These are phyloP conservation scores for Wallacemonas sp. DNA, from an alignment of 208 protist species.

Conservation along the genomic window DNA sequence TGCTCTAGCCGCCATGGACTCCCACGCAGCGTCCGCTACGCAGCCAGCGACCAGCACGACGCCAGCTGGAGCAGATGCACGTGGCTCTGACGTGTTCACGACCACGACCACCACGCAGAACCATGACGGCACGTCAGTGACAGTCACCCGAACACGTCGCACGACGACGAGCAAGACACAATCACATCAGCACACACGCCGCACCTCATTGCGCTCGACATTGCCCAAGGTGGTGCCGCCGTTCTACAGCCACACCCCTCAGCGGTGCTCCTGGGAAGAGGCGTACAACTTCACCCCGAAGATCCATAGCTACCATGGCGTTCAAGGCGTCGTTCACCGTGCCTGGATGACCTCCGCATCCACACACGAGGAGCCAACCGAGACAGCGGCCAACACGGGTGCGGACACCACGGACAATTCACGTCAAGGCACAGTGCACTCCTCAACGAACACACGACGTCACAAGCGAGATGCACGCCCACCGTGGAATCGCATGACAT, in stretches of 20 bases:
- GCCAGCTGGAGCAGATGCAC: too few relatives aligned
- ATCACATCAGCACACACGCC: not conserved
- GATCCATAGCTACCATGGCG: constrained; percentile 34
- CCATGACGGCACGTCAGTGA: too few relatives aligned
- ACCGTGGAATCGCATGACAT: not conserved
- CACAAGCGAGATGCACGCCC: too few relatives aligned
- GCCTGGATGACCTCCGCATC: not conserved
- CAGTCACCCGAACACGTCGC: too few relatives aligned
- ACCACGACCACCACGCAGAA: not conserved
- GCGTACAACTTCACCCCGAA: constrained; percentile 49
- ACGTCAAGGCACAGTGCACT: too few relatives aligned
- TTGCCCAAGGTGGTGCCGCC: not conserved
- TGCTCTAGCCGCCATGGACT: too few relatives aligned
- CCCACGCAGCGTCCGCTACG: too few relatives aligned
- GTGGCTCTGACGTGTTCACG: not conserved
- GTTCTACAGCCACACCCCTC: not conserved
- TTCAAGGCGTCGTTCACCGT: constrained; percentile 15
- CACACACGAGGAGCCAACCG: not conserved
- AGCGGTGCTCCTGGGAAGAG: constrained; percentile 46
- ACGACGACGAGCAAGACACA: not conserved
- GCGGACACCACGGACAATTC: not conserved
- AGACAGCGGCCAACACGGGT: too few relatives aligned
- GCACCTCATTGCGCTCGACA: too few relatives aligned
- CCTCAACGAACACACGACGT: too few relatives aligned
- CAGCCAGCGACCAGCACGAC: too few relatives aligned